phyloP scores from a whole-genome alignment of 805 yeast genomes.

The Metschnikowia chrysomelidarum region DNA sequence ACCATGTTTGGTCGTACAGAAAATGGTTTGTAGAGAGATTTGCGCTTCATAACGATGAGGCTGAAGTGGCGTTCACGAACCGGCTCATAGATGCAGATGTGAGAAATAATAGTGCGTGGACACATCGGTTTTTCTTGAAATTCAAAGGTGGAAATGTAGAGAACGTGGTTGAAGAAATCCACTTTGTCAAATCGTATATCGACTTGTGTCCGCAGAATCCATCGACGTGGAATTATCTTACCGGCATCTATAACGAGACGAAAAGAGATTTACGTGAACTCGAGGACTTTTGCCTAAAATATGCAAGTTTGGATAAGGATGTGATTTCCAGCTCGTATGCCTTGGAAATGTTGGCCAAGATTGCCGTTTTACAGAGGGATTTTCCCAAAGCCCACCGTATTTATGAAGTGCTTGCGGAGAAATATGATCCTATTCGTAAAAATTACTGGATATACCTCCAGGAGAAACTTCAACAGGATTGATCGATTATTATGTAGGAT shows the following conservation, averaged over 20 bases:
- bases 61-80: constrained; percentile 54
- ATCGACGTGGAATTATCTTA: constrained; percentile 81
- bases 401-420: constrained; percentile 49
- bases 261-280: constrained; percentile 33
- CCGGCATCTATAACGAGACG: constrained; percentile 47
- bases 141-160: constrained; percentile 22
- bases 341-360: constrained; percentile 41
- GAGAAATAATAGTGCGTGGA: constrained; percentile 93
- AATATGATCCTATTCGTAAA: constrained; percentile 60
- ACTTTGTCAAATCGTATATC: constrained; percentile 50
- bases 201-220: constrained; percentile 72
- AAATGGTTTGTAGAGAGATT: constrained; percentile 75
- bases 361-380: constrained; percentile 35
- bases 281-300: constrained; percentile 44
- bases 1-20: constrained; percentile 94
- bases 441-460: constrained; percentile 60
- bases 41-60: constrained; percentile 38
- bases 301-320: constrained; percentile 30
- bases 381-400: constrained; percentile 38
- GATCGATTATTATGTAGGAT: no score
- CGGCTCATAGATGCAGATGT: constrained; percentile 57
- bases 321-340: constrained; percentile 16
- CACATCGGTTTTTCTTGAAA: constrained; percentile 67
- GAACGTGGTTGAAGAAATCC: constrained; percentile 47
- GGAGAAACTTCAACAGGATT: constrained; percentile 3